Evolutionary conservation across 148 eudicot species (phyloP).

Genomic region (Salicornia ramosissima): DNA sequence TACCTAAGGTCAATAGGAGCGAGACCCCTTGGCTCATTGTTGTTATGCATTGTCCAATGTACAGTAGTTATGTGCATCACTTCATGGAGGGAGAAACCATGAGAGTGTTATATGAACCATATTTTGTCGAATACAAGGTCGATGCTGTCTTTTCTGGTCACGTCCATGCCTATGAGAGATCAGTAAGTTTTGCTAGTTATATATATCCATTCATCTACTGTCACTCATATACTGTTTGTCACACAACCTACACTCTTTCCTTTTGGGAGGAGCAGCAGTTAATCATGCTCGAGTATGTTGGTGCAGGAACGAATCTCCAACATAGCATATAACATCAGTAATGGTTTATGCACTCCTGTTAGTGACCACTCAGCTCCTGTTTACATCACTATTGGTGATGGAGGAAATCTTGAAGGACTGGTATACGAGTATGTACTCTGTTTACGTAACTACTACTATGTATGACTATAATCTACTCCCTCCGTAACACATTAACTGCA

Average conservation of each 20-base stretch:
- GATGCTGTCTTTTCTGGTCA: constrained; percentile 90
- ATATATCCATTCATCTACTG: neutral
- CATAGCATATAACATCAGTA: constrained; percentile 63
- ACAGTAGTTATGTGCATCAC: constrained; percentile 69
- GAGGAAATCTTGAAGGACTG: constrained; percentile 83
- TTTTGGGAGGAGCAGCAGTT: neutral
- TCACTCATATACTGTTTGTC: neutral
- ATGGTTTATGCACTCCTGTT: constrained; percentile 50
- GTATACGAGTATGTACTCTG: constrained; percentile 48
- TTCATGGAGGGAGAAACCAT: constrained; percentile 95
- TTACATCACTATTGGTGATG: constrained; percentile 83
- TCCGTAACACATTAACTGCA: too few relatives aligned
- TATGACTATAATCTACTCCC: too few relatives aligned
- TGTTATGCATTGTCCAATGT: constrained; percentile 75
- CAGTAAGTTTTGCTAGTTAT: constrained; percentile 51
- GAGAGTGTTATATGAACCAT: constrained; percentile 79
- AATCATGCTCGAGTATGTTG: neutral
- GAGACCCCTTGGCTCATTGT: constrained; percentile 94
- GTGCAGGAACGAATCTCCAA: constrained; percentile 75
- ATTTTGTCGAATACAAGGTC: constrained; percentile 72
- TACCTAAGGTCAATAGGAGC: constrained; percentile 71
- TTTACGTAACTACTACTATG: too few relatives aligned
- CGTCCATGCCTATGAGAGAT: constrained; percentile 88
- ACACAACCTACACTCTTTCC: neutral
- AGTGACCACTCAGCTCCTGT: constrained; percentile 68